Base-by-base conservation (phyloP, 2,329 filamentous ascomycete species). In the Pseudogymnoascus sp. region DNA sequence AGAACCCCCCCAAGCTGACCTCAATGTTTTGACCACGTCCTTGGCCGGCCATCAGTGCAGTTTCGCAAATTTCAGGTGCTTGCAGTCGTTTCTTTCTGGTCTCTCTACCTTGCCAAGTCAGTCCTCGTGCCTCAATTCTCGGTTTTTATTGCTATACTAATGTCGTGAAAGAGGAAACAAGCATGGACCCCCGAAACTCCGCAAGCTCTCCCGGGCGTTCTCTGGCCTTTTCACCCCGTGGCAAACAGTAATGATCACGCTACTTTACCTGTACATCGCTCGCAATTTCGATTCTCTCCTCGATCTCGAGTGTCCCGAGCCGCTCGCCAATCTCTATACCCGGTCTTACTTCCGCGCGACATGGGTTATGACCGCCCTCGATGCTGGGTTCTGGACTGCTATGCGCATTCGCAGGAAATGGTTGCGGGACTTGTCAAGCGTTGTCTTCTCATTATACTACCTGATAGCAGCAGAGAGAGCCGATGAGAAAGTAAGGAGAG, bases 351-450 rank as follows among this genome's bases (percentile, higher is more conserved):
- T 96, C 72, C 86, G 94, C 56, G 94, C 94, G 60, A 99, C 94
- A 70, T 99, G 94, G 94, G 83, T 97, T 13, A 85, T 94, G 59
- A 99, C 94, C 0, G 94, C 91, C 0, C 75, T 99, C 62, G 94
- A 99, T 68, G 94, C 94, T 5, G 94, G 94, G 1, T 99, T 96
- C 73, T 99, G 94, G 94, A 96, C 91, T 0, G 94, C 94, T 33
- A 99, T 99, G 94, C 87, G 85, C 68, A 92, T 99, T 64, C 83
- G 82, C 60, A 79, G 79, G 55, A 91, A 88, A 67, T 92, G 89
- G 83, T 66, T 96, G 39, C 81, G 91, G 37, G 92, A 97, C 71
- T 70, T 96, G 12, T 83, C 88, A 8, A 91, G 90, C 70, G 79
- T 97, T 18, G 77, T 90, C 52, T 97, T 96, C 73, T 89, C 89